Evolutionary conservation across 768 basidiomycete species (phyloP).

Genomic region (Russula vinacea): DNA sequence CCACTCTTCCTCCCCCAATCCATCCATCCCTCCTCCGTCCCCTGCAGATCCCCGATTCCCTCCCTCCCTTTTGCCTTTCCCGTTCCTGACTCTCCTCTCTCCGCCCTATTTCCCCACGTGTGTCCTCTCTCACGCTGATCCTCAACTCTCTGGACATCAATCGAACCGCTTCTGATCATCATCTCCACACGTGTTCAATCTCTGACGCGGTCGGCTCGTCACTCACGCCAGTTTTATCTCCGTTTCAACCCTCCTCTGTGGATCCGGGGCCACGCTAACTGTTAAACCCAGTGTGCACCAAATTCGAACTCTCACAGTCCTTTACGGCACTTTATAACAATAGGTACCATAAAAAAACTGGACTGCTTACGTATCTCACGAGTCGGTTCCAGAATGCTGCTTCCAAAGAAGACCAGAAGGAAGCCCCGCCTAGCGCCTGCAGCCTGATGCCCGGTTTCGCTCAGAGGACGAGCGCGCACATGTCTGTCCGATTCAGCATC

Average conservation of each 20-base stretch:
- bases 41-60: conserved; percentile 18
- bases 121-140: not conserved
- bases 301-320: conserved; percentile 7
- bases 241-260: not conserved
- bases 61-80: conserved; percentile 8
- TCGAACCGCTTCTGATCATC: conserved; percentile 2
- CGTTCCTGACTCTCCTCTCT: conserved; percentile 9
- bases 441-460: conserved; percentile 13
- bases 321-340: conserved; percentile 20
- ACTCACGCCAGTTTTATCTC: no score
- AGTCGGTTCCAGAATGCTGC: conserved; percentile 14
- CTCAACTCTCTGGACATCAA: not conserved
- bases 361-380: conserved; percentile 15
- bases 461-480: conserved; percentile 11
- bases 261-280: conserved; percentile 11
- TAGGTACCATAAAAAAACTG: conserved; percentile 13
- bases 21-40: conserved; percentile 5
- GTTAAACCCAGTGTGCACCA: not conserved
- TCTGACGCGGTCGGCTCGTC: no score
- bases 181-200: not conserved
- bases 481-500: conserved; percentile 3
- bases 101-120: conserved; percentile 4
- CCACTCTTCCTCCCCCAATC: conserved; percentile 6
- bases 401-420: conserved; percentile 12
- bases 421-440: conserved; percentile 16